Base-by-base conservation (phyloP, 225 moss, liverwort and hornwort genomes). In the Ulota crispa region DNA sequence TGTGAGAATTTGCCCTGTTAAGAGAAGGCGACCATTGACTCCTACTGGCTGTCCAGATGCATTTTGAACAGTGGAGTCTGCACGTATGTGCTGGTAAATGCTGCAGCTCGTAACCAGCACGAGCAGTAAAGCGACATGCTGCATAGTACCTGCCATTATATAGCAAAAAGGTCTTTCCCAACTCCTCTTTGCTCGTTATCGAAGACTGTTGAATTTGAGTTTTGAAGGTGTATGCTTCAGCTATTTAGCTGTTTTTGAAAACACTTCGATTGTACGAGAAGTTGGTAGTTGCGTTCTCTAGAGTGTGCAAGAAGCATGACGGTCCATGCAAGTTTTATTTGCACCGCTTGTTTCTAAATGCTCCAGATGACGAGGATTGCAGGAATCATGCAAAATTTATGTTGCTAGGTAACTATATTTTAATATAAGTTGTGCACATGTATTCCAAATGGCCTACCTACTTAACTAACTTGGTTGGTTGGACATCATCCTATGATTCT, bases 41-140 rank as follows among this genome's bases (percentile, higher is more conserved):
- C n/a, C 3, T 27, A 89, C 32, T n/a, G 74, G 70, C 42, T 86
- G 73, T 26, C 73, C 11, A 0, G 84, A 76, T n/a, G 84, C 86
- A 26, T 89, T 89, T 54, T 89, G 79, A 71, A 89, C 56, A 50
- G 76, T 89, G 55, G 72, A 79, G 76, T 89, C 84, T 54, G 89
- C 89, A 31, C 47, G 72, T 21, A 62, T 28, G 42, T 20, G 76
- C 71, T 70, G 63, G 20, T 68, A 70, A 0, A 31, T 16, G 80
- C 50, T 26, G 80, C 50, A 70, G 76, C 79, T 87, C 76, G 80
- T 27, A 0, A 84, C 37, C 64, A 84, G 80, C 54, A 42, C 68
- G 32, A 87, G 34, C 54, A 84, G 12, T 4, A 37, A 27, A 67
- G 54, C 62, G 39, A 71, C 23, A 27, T 4, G 45, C 34, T 28